Percentiles rank a stretch among this genome's conserved stretches.
phyloP scores from a whole-genome alignment of 2,329 filamentous ascomycete genomes.

The Colletotrichum sp. region DNA sequence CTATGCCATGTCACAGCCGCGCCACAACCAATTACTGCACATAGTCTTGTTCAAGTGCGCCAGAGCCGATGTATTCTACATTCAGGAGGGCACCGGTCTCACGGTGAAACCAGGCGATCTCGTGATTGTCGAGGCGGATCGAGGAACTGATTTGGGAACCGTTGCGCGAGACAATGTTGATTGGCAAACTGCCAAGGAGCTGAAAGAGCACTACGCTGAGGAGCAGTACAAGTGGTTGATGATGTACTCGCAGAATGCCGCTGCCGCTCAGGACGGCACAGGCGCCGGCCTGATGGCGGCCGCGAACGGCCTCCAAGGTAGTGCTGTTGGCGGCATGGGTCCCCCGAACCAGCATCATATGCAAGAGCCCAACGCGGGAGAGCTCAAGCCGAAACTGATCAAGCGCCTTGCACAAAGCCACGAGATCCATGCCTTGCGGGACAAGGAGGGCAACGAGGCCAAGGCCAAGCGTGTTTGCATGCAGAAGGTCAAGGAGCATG shows the following conservation, averaged over 20 bases:
- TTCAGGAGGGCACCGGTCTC: constrained; percentile 92
- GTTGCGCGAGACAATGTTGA: constrained; percentile 88
- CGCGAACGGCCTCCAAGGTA: constrained; percentile 68
- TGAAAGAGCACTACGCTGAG: constrained; percentile 90
- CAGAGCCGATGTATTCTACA: constrained; percentile 94
- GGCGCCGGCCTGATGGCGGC: constrained; percentile 68
- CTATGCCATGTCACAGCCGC: constrained; percentile 65
- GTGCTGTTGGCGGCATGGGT: constrained; percentile 79
- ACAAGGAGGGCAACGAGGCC: constrained; percentile 97
- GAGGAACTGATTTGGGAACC: constrained; percentile 92
- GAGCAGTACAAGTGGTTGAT: constrained; percentile 98
- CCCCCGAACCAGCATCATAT: constrained; percentile 75
- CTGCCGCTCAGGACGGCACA: constrained; percentile 63
- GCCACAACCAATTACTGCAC: constrained; percentile 75
- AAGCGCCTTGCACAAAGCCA: constrained; percentile 92
- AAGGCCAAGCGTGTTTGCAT: constrained; percentile 97
- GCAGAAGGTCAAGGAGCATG: constrained; percentile 94
- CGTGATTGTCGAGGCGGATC: constrained; percentile 96
- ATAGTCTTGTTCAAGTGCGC: constrained; percentile 97
- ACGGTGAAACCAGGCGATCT: constrained; percentile 90
- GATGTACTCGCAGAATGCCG: constrained; percentile 91
- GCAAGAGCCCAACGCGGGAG: constrained; percentile 72
- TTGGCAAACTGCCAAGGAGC: constrained; percentile 83
- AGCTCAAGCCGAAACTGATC: constrained; percentile 95
- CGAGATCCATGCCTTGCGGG: constrained; percentile 85